These are phyloP conservation scores for Globisporangium spiculum DNA, from an alignment of 352 stramenopile genomes.

Conservation along the genomic window DNA sequence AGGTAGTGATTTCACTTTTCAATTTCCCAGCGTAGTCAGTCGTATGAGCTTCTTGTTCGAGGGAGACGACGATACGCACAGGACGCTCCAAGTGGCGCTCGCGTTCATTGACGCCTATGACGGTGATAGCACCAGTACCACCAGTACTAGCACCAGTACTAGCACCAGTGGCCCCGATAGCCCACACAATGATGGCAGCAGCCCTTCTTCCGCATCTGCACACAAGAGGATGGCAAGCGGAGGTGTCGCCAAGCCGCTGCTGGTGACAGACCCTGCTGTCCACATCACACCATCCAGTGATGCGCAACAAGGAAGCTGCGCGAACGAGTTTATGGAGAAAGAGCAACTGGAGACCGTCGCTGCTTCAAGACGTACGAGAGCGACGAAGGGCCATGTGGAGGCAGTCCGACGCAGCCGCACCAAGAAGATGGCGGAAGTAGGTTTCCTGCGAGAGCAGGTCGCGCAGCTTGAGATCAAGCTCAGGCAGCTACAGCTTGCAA, in stretches of 20 bases:
- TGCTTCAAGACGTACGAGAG: background rate
- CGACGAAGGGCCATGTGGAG: background rate
- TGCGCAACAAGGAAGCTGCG: background rate
- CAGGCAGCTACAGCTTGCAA: background rate
- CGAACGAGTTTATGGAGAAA: too few species aligned
- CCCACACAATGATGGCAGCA: background rate
- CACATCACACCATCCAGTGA: background rate
- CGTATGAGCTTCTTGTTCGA: constrained; percentile 9
- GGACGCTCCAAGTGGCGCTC: constrained; percentile 32
- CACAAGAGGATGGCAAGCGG: too few species aligned
- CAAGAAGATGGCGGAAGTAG: constrained; percentile 9
- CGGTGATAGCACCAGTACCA: constrained; percentile 13
- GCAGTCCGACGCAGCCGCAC: background rate
- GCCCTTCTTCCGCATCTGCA: too few species aligned
- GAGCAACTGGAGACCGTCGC: background rate
- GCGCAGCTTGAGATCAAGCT: constrained; percentile 5
- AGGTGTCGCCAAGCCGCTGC: too few species aligned
- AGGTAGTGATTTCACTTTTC: too few species aligned
- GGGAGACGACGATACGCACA: constrained; percentile 16
- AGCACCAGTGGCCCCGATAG: background rate
- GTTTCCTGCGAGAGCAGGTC: constrained; percentile 2
- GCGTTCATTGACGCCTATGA: constrained; percentile 36
- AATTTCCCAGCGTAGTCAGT: too few species aligned
- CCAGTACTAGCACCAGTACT: too few species aligned
- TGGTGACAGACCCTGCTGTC: background rate